Evolutionary conservation across 768 basidiomycete genomes (phyloP).

Genomic region (Leucocoprinus leucothites): DNA sequence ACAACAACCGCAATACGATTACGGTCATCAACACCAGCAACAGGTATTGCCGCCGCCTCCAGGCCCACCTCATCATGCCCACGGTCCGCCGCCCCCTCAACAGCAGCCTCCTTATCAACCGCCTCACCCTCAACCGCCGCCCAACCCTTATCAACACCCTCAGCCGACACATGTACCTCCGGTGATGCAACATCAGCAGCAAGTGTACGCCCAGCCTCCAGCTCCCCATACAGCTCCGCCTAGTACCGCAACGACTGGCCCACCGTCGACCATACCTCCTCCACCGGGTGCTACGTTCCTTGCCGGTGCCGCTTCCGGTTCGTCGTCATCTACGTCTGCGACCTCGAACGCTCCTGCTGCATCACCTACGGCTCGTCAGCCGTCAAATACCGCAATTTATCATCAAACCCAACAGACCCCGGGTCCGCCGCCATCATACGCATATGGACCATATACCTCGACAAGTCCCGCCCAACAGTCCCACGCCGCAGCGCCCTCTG

Average conservation of each 20-base stretch:
- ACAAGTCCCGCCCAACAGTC: not conserved
- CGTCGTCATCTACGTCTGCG: not conserved
- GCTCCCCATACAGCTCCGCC: constrained; percentile 11
- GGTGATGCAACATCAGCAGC: constrained; percentile 15
- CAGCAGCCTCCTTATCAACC: constrained; percentile 16
- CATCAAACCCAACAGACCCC: constrained; percentile 19
- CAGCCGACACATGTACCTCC: constrained; percentile 15
- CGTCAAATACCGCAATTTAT: constrained; percentile 1
- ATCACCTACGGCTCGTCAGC: not conserved
- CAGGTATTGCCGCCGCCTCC: constrained; percentile 17
- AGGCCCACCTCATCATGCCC: constrained; percentile 17
- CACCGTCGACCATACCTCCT: constrained; percentile 18
- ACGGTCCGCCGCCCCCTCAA: constrained; percentile 20
- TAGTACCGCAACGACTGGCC: constrained; percentile 11
- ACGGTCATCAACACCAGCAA: constrained; percentile 24
- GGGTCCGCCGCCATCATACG: constrained; percentile 9
- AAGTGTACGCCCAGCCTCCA: constrained; percentile 12
- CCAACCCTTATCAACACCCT: constrained; percentile 15
- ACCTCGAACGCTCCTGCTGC: not conserved
- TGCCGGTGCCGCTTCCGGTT: constrained; percentile 1
- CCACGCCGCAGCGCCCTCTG: constrained; percentile 15
- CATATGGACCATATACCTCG: constrained; percentile 15
- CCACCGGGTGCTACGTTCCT: constrained; percentile 14
- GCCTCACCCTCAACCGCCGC: constrained; percentile 12
- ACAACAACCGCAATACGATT: constrained; percentile 19